Base-by-base conservation (phyloP, 1,284 basidiomycete genomes). In the Ganoderma resinaceum region DNA sequence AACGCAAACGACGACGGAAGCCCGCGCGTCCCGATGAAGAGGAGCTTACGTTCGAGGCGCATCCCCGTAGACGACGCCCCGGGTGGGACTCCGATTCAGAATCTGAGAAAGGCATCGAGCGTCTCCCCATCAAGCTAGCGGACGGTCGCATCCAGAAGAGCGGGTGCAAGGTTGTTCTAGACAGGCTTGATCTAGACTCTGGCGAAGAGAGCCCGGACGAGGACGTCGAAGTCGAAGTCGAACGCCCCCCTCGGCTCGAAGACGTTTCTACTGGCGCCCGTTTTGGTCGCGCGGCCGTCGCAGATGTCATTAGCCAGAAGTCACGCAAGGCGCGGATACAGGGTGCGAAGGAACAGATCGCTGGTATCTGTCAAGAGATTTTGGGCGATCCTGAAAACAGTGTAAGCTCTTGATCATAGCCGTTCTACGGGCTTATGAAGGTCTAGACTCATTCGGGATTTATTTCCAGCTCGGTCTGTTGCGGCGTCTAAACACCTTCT, bases 341-440 rank as follows among this genome's bases (percentile, higher is more conserved):
- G 70, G 86, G 85, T 62, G 95, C 95, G 26, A 96, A 97, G 76
- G 94, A 96, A 77, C 95, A 97, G 79, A 94, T 97, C 67, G 95
- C 95, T 1, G 83, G 86, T 37, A 89, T 96, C 59, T 95, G 96
- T 80, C 94, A 97, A 75, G 95, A 97, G 74, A 94, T 97, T 67
- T 82, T 96, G 66, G 87, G 91, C 35, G 95, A 97, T 73, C 93
- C 92, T 29, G 93, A 95, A 80, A 94, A 92, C 76, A 91, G 89
- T 71, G 93, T 95, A 74, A 72, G 90, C 82, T 8, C 74, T 61
- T 66, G 66, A 53, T 61, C 62, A 20, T 66, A 53, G 64, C 65
- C 66, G 62, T 63, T 61, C 65, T 53, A 64, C 73, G 29, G 66
- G 67, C 65, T 7, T 42, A 37, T 20, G 14, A 23, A n/a, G 29